Percentiles rank a stretch among this genome's conserved stretches.
phyloP scores from a whole-genome alignment of 352 stramenopile species.

The Thraustotheca clavata region DNA sequence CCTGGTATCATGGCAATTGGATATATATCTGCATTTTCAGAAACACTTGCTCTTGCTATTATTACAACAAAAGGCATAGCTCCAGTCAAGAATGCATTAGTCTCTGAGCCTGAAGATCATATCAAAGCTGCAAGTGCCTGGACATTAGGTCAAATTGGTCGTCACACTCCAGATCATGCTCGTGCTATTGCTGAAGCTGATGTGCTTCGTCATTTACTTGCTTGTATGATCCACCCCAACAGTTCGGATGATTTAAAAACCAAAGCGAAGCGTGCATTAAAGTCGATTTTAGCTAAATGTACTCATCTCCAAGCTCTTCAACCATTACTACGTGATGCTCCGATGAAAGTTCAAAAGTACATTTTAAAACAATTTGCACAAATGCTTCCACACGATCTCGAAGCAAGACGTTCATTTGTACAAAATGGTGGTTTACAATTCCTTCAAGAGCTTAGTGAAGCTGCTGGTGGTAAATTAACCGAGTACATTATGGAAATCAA shows the following conservation, averaged over 20 bases:
- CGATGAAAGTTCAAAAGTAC: slow-evolving; percentile 95
- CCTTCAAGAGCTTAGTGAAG: slow-evolving; percentile 89
- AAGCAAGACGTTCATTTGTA: slow-evolving; percentile 88
- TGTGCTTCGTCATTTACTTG: slow-evolving; percentile 87
- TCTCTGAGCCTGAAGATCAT: slow-evolving; percentile 92
- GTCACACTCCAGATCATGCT: slow-evolving; percentile 91
- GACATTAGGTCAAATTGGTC: slow-evolving; percentile 92
- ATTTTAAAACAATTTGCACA: slow-evolving; percentile 94
- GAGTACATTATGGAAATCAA: slow-evolving; percentile 95
- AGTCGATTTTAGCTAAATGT: slow-evolving; percentile 91
- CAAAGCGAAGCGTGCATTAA: slow-evolving; percentile 91
- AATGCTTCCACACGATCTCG: slow-evolving; percentile 90
- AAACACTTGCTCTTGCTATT: slow-evolving; percentile 90
- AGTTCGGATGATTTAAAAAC: slow-evolving; percentile 90
- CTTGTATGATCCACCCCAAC: slow-evolving; percentile 90
- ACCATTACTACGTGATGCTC: slow-evolving; percentile 86
- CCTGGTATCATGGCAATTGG: slow-evolving; percentile 94
- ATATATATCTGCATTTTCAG: slow-evolving; percentile 93
- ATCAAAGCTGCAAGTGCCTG: slow-evolving; percentile 93
- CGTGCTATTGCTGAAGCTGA: slow-evolving; percentile 88
- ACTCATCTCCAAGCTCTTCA: slow-evolving; percentile 91
- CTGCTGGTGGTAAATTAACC: slow-evolving; percentile 87
- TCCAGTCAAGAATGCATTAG: slow-evolving; percentile 88
- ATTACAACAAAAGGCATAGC: slow-evolving; percentile 91
- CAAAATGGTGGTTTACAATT: slow-evolving; percentile 91